A percentile compares a stretch with the other conserved stretches of the same genome.
phyloP scores from a whole-genome alignment of 2,329 filamentous ascomycete species.

The Triangularia verruculosa region DNA sequence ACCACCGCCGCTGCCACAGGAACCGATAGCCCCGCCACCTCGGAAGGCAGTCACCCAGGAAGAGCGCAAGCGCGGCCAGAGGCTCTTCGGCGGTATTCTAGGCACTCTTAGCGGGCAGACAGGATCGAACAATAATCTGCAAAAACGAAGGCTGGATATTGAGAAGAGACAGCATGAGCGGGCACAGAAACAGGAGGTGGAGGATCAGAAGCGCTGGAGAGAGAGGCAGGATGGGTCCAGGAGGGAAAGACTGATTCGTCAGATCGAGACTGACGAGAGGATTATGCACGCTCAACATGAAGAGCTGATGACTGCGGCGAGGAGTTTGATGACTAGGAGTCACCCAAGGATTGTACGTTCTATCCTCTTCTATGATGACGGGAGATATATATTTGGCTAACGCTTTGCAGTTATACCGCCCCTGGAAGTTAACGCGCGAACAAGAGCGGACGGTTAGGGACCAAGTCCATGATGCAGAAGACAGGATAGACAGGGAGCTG shows the following conservation, averaged over 20 bases:
- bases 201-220: slow-evolving; percentile 65
- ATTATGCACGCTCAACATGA: slow-evolving; percentile 72
- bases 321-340: slow-evolving; percentile 68
- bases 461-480: slow-evolving; percentile 66
- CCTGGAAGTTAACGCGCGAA: slow-evolving; percentile 68
- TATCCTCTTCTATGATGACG: not conserved
- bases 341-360: slow-evolving; percentile 70
- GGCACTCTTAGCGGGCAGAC: slow-evolving; percentile 74
- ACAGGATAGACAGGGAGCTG: slow-evolving; percentile 61
- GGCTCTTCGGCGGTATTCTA: slow-evolving; percentile 80
- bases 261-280: slow-evolving; percentile 71
- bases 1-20: slow-evolving; percentile 10
- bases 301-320: slow-evolving; percentile 68
- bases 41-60: slow-evolving; percentile 55
- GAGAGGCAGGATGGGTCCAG: slow-evolving; percentile 63
- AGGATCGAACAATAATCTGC: slow-evolving; percentile 54
- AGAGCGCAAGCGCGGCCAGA: slow-evolving; percentile 79
- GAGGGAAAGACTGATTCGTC: slow-evolving; percentile 62
- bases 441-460: slow-evolving; percentile 69
- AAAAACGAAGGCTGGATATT: slow-evolving; percentile 70
- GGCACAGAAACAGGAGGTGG: slow-evolving; percentile 66
- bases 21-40: slow-evolving; percentile 26
- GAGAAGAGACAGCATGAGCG: slow-evolving; percentile 78
- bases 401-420: slow-evolving; percentile 70
- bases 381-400: slow-evolving; percentile 14